Evolutionary conservation across 345 rosid species (phyloP).

Genomic region (Eutrema japonicum): DNA sequence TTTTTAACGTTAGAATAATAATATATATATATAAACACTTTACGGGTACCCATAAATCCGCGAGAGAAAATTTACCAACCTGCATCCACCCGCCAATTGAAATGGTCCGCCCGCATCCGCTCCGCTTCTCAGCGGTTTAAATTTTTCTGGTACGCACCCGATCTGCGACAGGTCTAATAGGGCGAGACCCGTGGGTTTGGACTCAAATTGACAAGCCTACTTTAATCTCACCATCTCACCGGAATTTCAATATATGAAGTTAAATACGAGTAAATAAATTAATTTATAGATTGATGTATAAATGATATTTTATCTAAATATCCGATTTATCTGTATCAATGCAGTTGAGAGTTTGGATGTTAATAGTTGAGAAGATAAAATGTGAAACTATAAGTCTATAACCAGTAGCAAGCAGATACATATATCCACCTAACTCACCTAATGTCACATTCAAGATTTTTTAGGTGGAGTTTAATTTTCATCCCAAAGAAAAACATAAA

Average conservation of each 20-base stretch:
- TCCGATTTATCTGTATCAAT: background rate
- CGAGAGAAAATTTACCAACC: no score
- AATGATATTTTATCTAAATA: background rate
- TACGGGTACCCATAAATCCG: no score
- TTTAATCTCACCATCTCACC: conserved; percentile 16
- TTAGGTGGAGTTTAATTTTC: conserved; percentile 28
- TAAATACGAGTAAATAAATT: background rate
- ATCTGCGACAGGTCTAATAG: no score
- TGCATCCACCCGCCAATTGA: no score
- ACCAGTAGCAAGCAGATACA: conserved; percentile 29
- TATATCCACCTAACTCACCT: conserved; percentile 31
- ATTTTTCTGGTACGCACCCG: no score
- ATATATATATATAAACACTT: no score
- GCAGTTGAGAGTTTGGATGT: conserved; percentile 11
- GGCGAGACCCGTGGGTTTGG: no score
- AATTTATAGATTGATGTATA: background rate
- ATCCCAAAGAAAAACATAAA: conserved; percentile 1
- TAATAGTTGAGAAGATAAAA: conserved; percentile 30
- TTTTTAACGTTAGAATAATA: no score
- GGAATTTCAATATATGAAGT: background rate
- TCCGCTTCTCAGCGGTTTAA: no score
- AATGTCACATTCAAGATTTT: conserved; percentile 26
- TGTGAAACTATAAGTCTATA: conserved; percentile 28
- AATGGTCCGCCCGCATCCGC: no score
- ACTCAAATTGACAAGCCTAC: no score